Evolutionary conservation across 1,284 basidiomycete genomes (phyloP).

Genomic region (Calocybe gambosa): DNA sequence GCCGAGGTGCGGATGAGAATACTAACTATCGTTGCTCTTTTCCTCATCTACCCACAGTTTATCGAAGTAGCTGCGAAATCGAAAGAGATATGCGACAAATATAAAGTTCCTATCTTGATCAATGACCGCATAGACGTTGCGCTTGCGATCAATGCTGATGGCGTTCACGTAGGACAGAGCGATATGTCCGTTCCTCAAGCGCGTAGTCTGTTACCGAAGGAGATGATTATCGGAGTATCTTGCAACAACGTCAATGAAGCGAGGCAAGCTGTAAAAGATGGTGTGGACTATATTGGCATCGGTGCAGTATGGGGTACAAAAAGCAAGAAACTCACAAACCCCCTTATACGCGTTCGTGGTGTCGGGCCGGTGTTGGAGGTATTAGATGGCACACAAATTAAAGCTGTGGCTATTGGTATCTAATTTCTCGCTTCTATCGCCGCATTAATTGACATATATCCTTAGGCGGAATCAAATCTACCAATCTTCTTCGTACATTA

Average conservation of each 20-base stretch:
- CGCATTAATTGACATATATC: background rate
- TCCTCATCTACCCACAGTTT: conserved; percentile 45
- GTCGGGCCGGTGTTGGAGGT: conserved; percentile 60
- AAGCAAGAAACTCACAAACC: conserved; percentile 65
- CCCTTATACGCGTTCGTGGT: conserved; percentile 57
- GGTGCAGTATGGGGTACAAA: conserved; percentile 74
- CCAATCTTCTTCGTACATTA: conserved; percentile 66
- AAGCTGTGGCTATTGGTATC: conserved; percentile 80
- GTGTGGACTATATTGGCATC: conserved; percentile 84
- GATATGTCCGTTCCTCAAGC: conserved; percentile 79
- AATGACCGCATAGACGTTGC: conserved; percentile 91
- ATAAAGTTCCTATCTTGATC: conserved; percentile 83
- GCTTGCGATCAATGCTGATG: conserved; percentile 69
- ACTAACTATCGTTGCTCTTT: background rate
- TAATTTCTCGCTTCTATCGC: background rate
- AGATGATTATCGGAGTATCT: conserved; percentile 77
- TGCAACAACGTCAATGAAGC: conserved; percentile 70
- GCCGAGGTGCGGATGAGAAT: conserved; percentile 47
- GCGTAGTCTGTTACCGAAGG: conserved; percentile 63
- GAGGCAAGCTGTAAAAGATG: conserved; percentile 45
- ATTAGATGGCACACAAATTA: conserved; percentile 58
- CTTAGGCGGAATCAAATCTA: conserved; percentile 77
- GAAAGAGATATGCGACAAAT: conserved; percentile 73
- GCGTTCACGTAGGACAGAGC: conserved; percentile 88
- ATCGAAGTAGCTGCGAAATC: conserved; percentile 69